Evolutionary conservation across 2,329 filamentous ascomycete genomes (phyloP), one percentile per base, ranked within the genome.

Genomic region (Myriosclerotinia scirpicola): DNA sequence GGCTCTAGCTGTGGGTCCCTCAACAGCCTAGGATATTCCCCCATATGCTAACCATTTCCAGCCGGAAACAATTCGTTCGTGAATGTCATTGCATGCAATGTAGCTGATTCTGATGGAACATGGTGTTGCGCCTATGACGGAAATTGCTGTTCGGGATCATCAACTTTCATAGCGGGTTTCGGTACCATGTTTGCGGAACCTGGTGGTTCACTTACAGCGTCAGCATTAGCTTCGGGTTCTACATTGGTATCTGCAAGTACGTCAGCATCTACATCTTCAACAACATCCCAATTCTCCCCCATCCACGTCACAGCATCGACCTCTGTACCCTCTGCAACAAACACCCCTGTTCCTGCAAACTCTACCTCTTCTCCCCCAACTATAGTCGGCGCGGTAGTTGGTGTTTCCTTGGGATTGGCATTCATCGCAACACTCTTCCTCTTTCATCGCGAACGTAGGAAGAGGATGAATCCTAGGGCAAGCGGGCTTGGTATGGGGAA

Each of bases 61-160:
- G 68, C 66, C 20, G 64, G 67, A 34, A 69, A 70, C 26, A 67
- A 44, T 36, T 65, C 58, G 17, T 11, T 17, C 12, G 68, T 71
- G 7, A 66, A 69, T n/a, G 64, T 69, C 5, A 63, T 68, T 26
- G 52, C 70, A 12, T 68, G 68, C 38, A 53, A 69, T 55, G 54
- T 44, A 11, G 67, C 50, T 20, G 22, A n/a, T n/a, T 64, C 50
- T 7, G 60, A 60, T 30, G 67, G 66, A 38, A 54, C 67, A 9
- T 72, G 69, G 70, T 71, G 69, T 50, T 71, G 67, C 59, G 67
- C 69, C n/a, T 71, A 71, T 56, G 40, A 72, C 22, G 67, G 64
- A 5, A 69, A 68, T 46, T 69, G 65, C 46, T 70, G 66, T 46
- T 62, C 61, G 2, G 48, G 36, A 26, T 55, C 54, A 17, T 64